phyloP scores from a whole-genome alignment of 148 eudicot species.

The Dysphania ambrosioides region DNA sequence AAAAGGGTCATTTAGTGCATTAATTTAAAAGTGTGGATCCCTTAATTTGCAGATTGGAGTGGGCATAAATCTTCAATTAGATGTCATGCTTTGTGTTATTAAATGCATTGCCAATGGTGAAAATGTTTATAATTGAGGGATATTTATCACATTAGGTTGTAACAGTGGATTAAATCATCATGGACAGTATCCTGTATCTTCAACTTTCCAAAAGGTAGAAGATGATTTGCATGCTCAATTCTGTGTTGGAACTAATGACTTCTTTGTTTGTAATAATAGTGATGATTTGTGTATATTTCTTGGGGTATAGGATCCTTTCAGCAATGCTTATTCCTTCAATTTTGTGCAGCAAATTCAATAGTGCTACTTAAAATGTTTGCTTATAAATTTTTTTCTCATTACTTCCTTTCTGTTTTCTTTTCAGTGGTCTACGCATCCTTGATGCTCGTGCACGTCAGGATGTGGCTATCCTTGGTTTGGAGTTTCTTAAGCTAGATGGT shows the following conservation, averaged over 20 bases:
- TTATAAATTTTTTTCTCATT: not conserved
- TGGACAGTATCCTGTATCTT: not conserved
- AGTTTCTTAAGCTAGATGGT: conserved; percentile 93
- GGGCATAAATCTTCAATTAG: not conserved
- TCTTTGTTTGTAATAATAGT: not conserved
- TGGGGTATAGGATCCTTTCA: not conserved
- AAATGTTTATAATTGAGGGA: not conserved
- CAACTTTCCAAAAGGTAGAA: not conserved
- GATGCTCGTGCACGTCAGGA: conserved; percentile 96
- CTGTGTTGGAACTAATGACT: not conserved
- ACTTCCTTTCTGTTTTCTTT: conserved; percentile 8
- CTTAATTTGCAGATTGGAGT: not conserved
- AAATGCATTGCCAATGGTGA: too few relatives aligned
- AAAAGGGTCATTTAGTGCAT: not conserved
- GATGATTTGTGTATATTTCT: not conserved
- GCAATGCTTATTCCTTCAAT: not conserved
- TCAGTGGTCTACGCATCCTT: conserved; percentile 69
- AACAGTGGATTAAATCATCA: not conserved
- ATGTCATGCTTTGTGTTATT: not conserved
- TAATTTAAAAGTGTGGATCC: too few relatives aligned
- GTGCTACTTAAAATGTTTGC: not conserved
- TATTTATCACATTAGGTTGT: too few relatives aligned
- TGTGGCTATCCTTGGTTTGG: conserved; percentile 80
- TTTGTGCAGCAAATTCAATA: not conserved
- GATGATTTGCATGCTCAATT: not conserved